Conservation (phyloP, 139 green algal species). For the Prasinococcaceae sp. region DNA sequence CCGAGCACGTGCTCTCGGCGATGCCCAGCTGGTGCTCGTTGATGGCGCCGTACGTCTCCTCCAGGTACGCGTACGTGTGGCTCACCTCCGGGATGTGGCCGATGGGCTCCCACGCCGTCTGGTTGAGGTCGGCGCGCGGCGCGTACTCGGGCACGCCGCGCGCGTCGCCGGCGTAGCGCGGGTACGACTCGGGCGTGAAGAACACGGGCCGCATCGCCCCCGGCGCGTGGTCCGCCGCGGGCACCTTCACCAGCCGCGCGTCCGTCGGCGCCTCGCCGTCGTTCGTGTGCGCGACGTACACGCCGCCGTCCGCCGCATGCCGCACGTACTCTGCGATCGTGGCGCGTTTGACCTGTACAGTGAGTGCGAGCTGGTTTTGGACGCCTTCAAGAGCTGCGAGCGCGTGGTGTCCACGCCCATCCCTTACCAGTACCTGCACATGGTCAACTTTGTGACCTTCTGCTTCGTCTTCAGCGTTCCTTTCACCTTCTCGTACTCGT, state of each 20-base stretch:
- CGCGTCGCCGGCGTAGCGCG: not conserved
- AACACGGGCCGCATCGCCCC: not conserved
- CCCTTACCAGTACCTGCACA: constrained; percentile 13
- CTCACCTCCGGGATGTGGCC: constrained; percentile 5
- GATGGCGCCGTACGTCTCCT: constrained; percentile 10
- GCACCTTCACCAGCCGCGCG: not conserved
- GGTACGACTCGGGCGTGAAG: not conserved
- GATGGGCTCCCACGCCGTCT: constrained; percentile 2
- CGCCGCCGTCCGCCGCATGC: no score
- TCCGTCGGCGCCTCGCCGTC: not conserved
- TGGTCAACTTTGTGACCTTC: constrained; percentile 6
- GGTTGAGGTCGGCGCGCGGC: not conserved
- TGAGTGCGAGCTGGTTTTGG: not conserved
- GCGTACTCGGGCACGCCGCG: not conserved
- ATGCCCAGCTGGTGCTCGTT: constrained; percentile 18
- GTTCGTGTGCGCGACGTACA: not conserved
- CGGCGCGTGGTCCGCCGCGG: not conserved
- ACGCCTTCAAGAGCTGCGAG: constrained; percentile 6
- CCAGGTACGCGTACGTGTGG: constrained; percentile 15
- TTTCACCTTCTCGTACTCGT: constrained; percentile 7
- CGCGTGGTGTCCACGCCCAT: constrained; percentile 16
- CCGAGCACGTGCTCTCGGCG: constrained; percentile 13
- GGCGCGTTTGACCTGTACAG: constrained; percentile 12
- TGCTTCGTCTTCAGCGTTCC: constrained; percentile 10
- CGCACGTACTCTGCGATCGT: constrained; percentile 10